Conservation (phyloP, 2,329 filamentous ascomycete genomes). For the Cadophora malorum region DNA sequence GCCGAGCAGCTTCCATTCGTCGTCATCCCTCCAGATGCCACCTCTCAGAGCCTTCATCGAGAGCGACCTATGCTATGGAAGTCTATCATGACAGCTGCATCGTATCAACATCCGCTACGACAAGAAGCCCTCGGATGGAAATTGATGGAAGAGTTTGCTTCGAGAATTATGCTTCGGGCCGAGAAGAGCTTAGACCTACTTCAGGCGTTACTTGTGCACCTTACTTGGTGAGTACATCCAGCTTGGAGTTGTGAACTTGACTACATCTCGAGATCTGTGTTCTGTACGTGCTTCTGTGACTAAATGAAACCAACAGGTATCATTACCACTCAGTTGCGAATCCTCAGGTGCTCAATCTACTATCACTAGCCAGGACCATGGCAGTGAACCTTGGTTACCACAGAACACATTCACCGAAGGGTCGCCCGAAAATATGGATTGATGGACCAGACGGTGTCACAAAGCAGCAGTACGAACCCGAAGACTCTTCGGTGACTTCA, state of each 20-base stretch:
- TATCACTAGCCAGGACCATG: conserved; percentile 25
- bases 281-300: not conserved
- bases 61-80: conserved; percentile 32
- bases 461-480: conserved; percentile 24
- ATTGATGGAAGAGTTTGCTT: conserved; percentile 30
- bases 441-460: conserved; percentile 20
- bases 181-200: conserved; percentile 43
- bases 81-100: conserved; percentile 28
- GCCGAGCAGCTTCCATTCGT: conserved; percentile 30
- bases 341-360: conserved; percentile 35
- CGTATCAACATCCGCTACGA: conserved; percentile 22
- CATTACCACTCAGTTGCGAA: conserved; percentile 35
- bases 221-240: conserved; percentile 36
- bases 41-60: conserved; percentile 22
- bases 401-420: conserved; percentile 12
- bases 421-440: conserved; percentile 10
- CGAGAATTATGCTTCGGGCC: conserved; percentile 26
- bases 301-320: conserved; percentile 20
- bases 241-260: not conserved
- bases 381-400: conserved; percentile 23
- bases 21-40: conserved; percentile 26
- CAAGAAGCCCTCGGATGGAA: conserved; percentile 25
- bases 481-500: conserved; percentile 28
- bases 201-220: conserved; percentile 41
- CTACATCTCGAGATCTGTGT: not conserved